phyloP scores from a whole-genome alignment of 2,329 filamentous ascomycete genomes.

The Thermoascus crustaceus region DNA sequence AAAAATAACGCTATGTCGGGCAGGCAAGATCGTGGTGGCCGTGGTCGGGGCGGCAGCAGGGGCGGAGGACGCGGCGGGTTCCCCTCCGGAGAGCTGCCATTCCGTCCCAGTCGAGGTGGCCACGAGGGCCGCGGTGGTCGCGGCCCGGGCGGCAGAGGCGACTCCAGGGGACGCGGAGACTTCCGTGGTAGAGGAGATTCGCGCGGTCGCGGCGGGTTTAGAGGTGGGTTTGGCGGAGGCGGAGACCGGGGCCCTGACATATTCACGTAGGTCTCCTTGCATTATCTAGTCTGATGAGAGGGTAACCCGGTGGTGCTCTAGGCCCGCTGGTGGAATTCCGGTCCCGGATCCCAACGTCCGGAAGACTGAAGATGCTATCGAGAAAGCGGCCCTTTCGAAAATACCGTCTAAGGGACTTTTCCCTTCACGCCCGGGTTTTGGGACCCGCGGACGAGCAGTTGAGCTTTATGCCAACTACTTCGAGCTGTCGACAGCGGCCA shows the following conservation, averaged over 20 bases:
- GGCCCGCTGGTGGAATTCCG: slow-evolving; percentile 14
- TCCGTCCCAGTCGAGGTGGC: slow-evolving; percentile 11
- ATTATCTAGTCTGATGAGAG: not conserved
- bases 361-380: slow-evolving; percentile 21
- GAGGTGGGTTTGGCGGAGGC: slow-evolving; percentile 12
- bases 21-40: slow-evolving; percentile 11
- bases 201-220: slow-evolving; percentile 15
- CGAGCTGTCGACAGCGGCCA: slow-evolving; percentile 27
- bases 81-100: slow-evolving; percentile 2
- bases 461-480: slow-evolving; percentile 34
- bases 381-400: slow-evolving; percentile 18
- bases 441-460: slow-evolving; percentile 23
- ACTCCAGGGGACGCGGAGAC: slow-evolving; percentile 8
- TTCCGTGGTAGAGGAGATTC: slow-evolving; percentile 20
- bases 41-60: slow-evolving; percentile 15
- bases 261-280: not conserved
- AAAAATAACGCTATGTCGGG: not conserved
- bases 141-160: slow-evolving; percentile 20
- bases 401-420: slow-evolving; percentile 13
- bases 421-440: slow-evolving; percentile 31
- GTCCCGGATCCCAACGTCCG: slow-evolving; percentile 16
- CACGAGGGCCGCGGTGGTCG: slow-evolving; percentile 13
- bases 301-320: no score
- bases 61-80: slow-evolving; percentile 19
- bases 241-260: slow-evolving; percentile 4